A percentile compares a stretch with the other conserved stretches of the same genome.
Evolutionary conservation across 2,329 filamentous ascomycete species (phyloP).

Genomic region (Paecilomyces niveus): DNA sequence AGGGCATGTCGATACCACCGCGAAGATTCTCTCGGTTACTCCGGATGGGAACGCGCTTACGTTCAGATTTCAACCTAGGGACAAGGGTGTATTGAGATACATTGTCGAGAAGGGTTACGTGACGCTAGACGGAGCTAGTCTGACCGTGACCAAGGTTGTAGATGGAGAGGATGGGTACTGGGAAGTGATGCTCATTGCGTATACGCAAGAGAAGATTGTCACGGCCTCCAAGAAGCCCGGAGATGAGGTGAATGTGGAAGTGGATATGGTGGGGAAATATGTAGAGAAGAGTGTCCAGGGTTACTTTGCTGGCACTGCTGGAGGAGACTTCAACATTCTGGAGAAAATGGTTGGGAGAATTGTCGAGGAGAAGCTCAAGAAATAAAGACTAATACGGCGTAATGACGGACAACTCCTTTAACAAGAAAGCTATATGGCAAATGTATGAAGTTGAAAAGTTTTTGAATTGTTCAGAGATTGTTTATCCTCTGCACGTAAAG

Average conservation of each 20-base stretch:
- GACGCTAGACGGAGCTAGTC: slow-evolving; percentile 84
- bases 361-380: slow-evolving; percentile 61
- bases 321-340: slow-evolving; percentile 46
- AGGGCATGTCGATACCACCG: slow-evolving; percentile 90
- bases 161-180: slow-evolving; percentile 74
- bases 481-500: neutral
- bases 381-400: slow-evolving; percentile 7
- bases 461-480: neutral
- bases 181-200: slow-evolving; percentile 96
- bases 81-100: slow-evolving; percentile 67
- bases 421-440: neutral
- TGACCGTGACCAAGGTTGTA: slow-evolving; percentile 83
- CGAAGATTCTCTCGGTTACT: slow-evolving; percentile 62
- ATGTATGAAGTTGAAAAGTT: neutral
- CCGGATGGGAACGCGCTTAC: slow-evolving; percentile 87
- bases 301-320: slow-evolving; percentile 52
- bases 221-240: slow-evolving; percentile 70
- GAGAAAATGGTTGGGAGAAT: slow-evolving; percentile 68
- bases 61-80: slow-evolving; percentile 70
- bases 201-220: slow-evolving; percentile 89
- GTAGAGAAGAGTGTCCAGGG: slow-evolving; percentile 73
- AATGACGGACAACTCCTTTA: neutral
- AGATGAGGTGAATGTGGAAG: slow-evolving; percentile 84
- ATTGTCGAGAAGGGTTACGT: slow-evolving; percentile 96
- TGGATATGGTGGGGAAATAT: slow-evolving; percentile 69